Base-by-base conservation (phyloP, 768 basidiomycete genomes). In the Termitomyces sp. region DNA sequence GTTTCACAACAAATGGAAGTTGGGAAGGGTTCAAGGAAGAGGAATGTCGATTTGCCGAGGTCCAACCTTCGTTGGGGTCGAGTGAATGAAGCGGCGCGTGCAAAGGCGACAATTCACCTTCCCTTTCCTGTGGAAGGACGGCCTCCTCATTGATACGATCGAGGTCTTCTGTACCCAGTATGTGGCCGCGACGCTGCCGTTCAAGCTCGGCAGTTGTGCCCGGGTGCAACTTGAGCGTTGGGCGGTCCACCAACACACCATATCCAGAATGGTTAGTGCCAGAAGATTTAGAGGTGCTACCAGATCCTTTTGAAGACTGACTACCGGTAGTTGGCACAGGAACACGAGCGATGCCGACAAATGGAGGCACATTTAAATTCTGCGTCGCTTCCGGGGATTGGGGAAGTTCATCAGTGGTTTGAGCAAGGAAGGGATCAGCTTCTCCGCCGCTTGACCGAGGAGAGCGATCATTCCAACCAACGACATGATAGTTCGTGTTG, bases 401-500 rank as follows among this genome's bases (percentile, higher is more conserved):
- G 46, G 54, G 57, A 28, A 59, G 55, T 22, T 66, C 61, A 12
- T 60, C 65, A 3, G 62, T 65, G 54, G 70, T 72, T 1, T 69
- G 72, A 53, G 74, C 78, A 4, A 87, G 73, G 75, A 89, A 87
- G 0, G 88, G 76, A 64, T 88, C 87, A 3, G 70, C 74, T 67
- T 88, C 88, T 65, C 87, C 87, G 6, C 88, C 88, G 51, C 85
- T 88, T 31, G 79, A 78, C 10, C 86, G 77, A 1, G 88, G 86
- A 26, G 84, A 84, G 34, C 86, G 86, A 69, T 88, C 84, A 36
- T 15, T 48, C n/a, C 84, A 87, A 22, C 65, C 72, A 22, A 72
- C 78, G 16, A 71, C 72, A 31, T 77, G 50, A 18, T 51, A 36
- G 16, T 20, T 51, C 34, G 50, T 1, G 15, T 51, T 75, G 5